Evolutionary conservation across 2,329 filamentous ascomycete species (phyloP), one percentile per base, ranked within the genome.

Genomic region (Nothopassalora personata): DNA sequence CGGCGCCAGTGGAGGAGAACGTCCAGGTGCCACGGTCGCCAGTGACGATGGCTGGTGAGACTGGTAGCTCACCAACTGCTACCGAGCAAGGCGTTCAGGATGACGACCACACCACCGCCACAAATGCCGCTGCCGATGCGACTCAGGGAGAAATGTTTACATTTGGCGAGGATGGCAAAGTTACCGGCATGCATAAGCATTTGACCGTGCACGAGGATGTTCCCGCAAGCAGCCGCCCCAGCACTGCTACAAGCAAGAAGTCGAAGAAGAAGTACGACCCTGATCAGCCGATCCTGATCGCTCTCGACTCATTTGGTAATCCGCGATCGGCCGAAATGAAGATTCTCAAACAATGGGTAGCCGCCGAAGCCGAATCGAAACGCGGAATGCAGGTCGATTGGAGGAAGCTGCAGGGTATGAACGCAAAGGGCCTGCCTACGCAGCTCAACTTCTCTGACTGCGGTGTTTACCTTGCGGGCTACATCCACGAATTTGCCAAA

Each of bases 401-500:
- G n/a, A 73, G 71, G 5, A 67, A 74, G 10, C 74, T 84, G 56
- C 77, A 79, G 62, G 84, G 83, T 4, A 85, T 89, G 78, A 91
- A 85, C 43, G 90, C 89, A 4, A 88, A 83, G 60, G 80, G 82
- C 7, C 87, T 97, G 13, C 93, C 94, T 0, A 76, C 83, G 61
- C 94, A 99, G 72, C 76, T 84, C 52, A 97, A 99, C 70, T 89
- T 82, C 66, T 92, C 84, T 61, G 94, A 99, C 71, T 99, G 94
- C 68, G 94, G 94, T 8, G 77, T 97, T 0, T 99, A 89, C 67
- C 77, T 97, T 3, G 77, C 97, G 4, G 88, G 87, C 2, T 99
- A 97, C 68, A 80, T 96, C 55, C 83, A 91, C 64, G 86, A 89
- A 63, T 96, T 99, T 63, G 81, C 95, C 15, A 80, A 84, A 54